These are phyloP conservation scores for Jamesozyma piceae DNA, from an alignment of 805 yeast genomes.

Conservation along the genomic window DNA sequence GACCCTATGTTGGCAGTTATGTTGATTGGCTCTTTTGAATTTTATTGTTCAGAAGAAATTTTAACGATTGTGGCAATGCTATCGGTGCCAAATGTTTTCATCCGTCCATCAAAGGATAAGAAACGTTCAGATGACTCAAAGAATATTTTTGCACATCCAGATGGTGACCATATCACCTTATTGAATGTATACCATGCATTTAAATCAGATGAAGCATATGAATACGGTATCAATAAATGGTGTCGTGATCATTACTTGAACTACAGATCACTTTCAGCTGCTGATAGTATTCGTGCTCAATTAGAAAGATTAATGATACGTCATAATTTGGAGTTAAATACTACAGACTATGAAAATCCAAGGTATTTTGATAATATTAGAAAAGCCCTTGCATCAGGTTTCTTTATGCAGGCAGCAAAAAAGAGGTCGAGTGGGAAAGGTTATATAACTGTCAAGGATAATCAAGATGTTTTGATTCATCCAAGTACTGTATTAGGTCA, in stretches of 20 bases:
- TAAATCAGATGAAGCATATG: slow-evolving; percentile 61
- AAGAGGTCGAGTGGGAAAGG: slow-evolving; percentile 72
- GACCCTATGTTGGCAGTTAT: slow-evolving; percentile 94
- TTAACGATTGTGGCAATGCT: slow-evolving; percentile 81
- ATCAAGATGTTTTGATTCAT: slow-evolving; percentile 89
- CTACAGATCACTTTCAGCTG: slow-evolving; percentile 72
- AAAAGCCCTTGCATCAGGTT: slow-evolving; percentile 83
- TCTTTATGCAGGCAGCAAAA: slow-evolving; percentile 97
- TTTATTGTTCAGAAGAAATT: slow-evolving; percentile 80
- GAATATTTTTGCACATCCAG: slow-evolving; percentile 78
- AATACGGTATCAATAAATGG: slow-evolving; percentile 67
- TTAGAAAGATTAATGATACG: slow-evolving; percentile 74
- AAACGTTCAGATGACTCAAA: slow-evolving; percentile 89
- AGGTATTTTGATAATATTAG: slow-evolving; percentile 72
- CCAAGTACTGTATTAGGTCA: slow-evolving; percentile 88
- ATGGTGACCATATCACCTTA: slow-evolving; percentile 89
- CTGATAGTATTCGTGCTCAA: slow-evolving; percentile 81
- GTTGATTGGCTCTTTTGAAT: slow-evolving; percentile 80
- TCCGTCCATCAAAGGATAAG: slow-evolving; percentile 81
- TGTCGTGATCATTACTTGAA: slow-evolving; percentile 84
- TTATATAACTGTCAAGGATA: slow-evolving; percentile 88
- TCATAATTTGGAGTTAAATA: slow-evolving; percentile 60
- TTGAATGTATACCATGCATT: slow-evolving; percentile 83
- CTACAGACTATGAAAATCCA: slow-evolving; percentile 57
- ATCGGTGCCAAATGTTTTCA: slow-evolving; percentile 89